Conservation (phyloP, 345 rosid species). For the Boechera stricta region DNA sequence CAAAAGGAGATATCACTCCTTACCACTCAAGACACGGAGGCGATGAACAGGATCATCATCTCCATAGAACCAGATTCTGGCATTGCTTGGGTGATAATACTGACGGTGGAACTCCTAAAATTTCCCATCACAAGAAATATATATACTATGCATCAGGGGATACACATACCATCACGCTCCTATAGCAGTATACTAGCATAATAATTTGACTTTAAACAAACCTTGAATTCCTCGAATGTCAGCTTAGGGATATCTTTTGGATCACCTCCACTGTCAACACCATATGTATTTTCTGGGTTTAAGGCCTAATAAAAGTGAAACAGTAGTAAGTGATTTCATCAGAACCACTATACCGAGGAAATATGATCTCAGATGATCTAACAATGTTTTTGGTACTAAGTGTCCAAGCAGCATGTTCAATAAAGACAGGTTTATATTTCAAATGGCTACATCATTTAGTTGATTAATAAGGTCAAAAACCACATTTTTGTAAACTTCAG, state of each 20-base stretch:
- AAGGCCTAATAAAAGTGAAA: slow-evolving; percentile 57
- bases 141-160: neutral
- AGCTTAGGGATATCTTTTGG: slow-evolving; percentile 88
- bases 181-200: slow-evolving; percentile 17
- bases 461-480: slow-evolving; percentile 18
- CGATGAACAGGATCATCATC: slow-evolving; percentile 88
- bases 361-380: neutral
- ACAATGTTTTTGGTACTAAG: slow-evolving; percentile 8
- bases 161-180: neutral
- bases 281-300: slow-evolving; percentile 87
- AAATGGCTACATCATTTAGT: slow-evolving; percentile 13
- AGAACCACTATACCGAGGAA: neutral
- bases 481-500: neutral
- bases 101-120: slow-evolving; percentile 84
- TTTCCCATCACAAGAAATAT: slow-evolving; percentile 20
- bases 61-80: slow-evolving; percentile 97
- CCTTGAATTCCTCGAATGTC: slow-evolving; percentile 89
- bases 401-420: slow-evolving; percentile 1
- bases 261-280: slow-evolving; percentile 98
- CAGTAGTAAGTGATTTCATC: neutral
- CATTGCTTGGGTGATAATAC: slow-evolving; percentile 93
- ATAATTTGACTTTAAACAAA: slow-evolving; percentile 19
- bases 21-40: slow-evolving; percentile 82
- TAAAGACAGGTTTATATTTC: slow-evolving; percentile 14
- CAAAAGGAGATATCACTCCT: slow-evolving; percentile 20